Evolutionary conservation across 345 rosid species (phyloP), one percentile per base, ranked within the genome.

Genomic region (Lepidium aucheri): DNA sequence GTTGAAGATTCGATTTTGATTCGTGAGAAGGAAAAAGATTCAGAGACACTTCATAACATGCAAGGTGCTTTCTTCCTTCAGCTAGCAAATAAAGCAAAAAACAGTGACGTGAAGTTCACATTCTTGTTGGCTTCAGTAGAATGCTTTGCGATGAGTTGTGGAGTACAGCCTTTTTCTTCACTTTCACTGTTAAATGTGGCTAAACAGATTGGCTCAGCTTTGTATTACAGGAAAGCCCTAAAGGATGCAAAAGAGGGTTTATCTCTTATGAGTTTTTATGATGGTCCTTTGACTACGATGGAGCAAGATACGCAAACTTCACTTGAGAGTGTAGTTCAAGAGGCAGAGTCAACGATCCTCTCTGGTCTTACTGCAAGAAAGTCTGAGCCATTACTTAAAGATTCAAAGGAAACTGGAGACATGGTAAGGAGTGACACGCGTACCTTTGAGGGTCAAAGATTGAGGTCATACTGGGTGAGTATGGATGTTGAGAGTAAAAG

Each of bases 181-280:
- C 5, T 18, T 52, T 11, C 7, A 5, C n/a, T 0, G 1, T 5
- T 43, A 28, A 6, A 28, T 5, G 1, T 70, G 40, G 74, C 32
- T 2, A 6, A 24, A 1, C 11, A 3, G 2, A 18, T 52, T 30
- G 60, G 45, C 28, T 60, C 62, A 10, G 20, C 0, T 5, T 14
- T n/a, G 39, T 69, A 52, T 69, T 60, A 40, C 74, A 69, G 34
- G 68, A 69, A 69, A 12, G 14, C 14, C 43, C 1, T 42, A 8
- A 0, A 14, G 5, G 43, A 7, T 42, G 74, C 47, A 11, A 43
- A 52, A 69, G 11, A 28, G 1, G 33, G 12, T 28, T 47, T 59
- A 47, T 34, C 20, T 58, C 7, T 28, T 46, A 0, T 8, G 15
- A 12, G 0, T 32, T 33, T 12, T 45, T 45, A 16, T 18, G 4